Percentiles rank a stretch among this genome's conserved stretches.
These are phyloP conservation scores for Cystobasidium onofrii DNA, from an alignment of 768 basidiomycete genomes.

Conservation along the genomic window DNA sequence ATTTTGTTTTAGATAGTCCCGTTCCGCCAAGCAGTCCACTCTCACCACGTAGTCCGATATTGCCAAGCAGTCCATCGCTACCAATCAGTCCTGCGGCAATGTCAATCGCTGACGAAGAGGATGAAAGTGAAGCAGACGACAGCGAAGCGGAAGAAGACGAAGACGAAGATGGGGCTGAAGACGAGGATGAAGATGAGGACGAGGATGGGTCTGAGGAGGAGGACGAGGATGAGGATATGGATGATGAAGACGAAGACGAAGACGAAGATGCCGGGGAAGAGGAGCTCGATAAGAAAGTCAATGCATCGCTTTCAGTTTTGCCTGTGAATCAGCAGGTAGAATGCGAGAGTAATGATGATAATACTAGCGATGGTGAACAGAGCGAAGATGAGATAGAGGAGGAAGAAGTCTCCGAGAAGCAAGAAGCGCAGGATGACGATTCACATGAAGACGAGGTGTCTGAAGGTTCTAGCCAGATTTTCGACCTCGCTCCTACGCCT, in stretches of 20 bases:
- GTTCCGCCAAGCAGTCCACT: too few species aligned
- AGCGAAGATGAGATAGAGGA: not conserved
- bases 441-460: not conserved
- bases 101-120: too few species aligned
- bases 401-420: not conserved
- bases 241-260: not conserved
- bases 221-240: not conserved
- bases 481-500: not conserved
- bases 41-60: too few species aligned
- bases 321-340: too few species aligned
- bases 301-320: too few species aligned
- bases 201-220: not conserved
- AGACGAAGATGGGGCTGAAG: not conserved
- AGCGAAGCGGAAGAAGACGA: not conserved
- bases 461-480: slow-evolving; percentile 10
- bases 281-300: not conserved
- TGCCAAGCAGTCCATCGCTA: too few species aligned
- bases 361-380: not conserved
- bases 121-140: not conserved
- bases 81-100: too few species aligned
- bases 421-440: not conserved
- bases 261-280: too few species aligned
- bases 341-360: not conserved
- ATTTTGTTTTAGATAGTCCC: too few species aligned
- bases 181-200: not conserved